Percentiles rank a stretch among this genome's conserved stretches.
Conservation (phyloP, 257 asterid genomes). For the Gardenia jasminoides region DNA sequence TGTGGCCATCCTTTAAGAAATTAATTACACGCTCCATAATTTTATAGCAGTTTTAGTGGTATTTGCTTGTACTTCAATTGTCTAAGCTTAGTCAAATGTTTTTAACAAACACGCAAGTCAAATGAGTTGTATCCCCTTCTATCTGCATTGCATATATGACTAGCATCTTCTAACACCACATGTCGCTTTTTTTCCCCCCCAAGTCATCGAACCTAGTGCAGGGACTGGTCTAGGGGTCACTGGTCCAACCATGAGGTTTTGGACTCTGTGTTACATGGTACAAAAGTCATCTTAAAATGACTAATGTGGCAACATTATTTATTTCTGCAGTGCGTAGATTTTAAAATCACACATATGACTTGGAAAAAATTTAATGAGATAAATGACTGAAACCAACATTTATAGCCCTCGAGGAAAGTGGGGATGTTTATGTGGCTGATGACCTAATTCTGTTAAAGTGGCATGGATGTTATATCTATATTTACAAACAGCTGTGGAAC, state of each 20-base stretch:
- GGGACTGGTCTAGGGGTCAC: background rate
- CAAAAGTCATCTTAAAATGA: background rate
- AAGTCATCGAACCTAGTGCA: background rate
- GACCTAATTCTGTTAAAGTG: too few species aligned
- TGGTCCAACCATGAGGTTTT: background rate
- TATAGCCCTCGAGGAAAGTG: background rate
- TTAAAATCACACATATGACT: background rate
- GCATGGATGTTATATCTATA: too few species aligned
- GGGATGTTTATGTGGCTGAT: background rate
- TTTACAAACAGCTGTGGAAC: too few species aligned
- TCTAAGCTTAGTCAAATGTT: background rate
- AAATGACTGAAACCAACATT: background rate
- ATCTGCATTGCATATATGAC: background rate
- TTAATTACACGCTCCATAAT: background rate
- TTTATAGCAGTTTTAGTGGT: background rate
- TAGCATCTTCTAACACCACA: background rate
- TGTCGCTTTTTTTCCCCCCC: background rate
- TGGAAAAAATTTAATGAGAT: background rate
- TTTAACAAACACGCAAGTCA: background rate
- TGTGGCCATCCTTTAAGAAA: background rate
- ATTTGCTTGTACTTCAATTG: background rate
- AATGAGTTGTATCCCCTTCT: background rate
- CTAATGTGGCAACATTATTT: background rate
- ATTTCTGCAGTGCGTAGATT: background rate
- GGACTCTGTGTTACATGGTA: background rate